Percentiles rank a stretch among this genome's conserved stretches.
Evolutionary conservation across 2,329 filamentous ascomycete species (phyloP).

Genomic region (Dactylellina drechsleri): DNA sequence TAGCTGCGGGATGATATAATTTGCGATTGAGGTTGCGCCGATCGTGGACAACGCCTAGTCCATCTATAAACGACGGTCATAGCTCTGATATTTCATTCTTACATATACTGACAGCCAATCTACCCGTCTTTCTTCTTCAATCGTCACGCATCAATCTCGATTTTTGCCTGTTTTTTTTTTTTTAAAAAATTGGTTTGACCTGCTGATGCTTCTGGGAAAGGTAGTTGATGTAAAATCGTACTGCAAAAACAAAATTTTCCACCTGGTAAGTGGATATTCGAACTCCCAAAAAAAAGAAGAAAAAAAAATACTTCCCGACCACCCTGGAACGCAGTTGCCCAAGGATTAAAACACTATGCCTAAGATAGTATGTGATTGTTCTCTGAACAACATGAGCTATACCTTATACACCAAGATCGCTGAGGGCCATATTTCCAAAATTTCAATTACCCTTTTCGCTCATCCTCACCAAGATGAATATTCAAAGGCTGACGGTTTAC

Average conservation of each 20-base stretch:
- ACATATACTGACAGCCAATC: conserved; percentile 87
- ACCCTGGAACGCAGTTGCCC: conserved; percentile 60
- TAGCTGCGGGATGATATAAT: conserved; percentile 87
- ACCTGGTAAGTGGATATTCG: not conserved
- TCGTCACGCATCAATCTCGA: too few relatives aligned
- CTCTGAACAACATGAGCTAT: conserved; percentile 68
- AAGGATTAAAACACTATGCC: conserved; percentile 73
- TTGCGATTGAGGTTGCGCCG: conserved; percentile 90
- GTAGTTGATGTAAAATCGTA: too few relatives aligned
- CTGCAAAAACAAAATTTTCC: too few relatives aligned
- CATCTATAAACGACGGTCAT: conserved; percentile 75
- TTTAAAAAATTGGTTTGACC: too few relatives aligned
- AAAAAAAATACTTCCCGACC: too few relatives aligned
- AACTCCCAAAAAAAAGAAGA: too few relatives aligned
- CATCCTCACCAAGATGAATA: too few relatives aligned
- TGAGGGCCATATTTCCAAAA: conserved; percentile 64
- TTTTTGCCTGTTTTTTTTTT: too few relatives aligned
- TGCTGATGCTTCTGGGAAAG: too few relatives aligned
- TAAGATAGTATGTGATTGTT: conserved; percentile 76
- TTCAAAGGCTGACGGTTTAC: too few relatives aligned
- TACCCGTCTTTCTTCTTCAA: too few relatives aligned
- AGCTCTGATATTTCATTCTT: conserved; percentile 91
- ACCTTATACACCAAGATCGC: conserved; percentile 74
- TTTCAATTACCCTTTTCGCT: too few relatives aligned
- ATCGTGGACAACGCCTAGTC: conserved; percentile 92